Percentiles rank a stretch among this genome's conserved stretches.
These are phyloP conservation scores for Carex littledalei DNA, from an alignment of 176 grass and related monocot genomes.

Conservation along the genomic window DNA sequence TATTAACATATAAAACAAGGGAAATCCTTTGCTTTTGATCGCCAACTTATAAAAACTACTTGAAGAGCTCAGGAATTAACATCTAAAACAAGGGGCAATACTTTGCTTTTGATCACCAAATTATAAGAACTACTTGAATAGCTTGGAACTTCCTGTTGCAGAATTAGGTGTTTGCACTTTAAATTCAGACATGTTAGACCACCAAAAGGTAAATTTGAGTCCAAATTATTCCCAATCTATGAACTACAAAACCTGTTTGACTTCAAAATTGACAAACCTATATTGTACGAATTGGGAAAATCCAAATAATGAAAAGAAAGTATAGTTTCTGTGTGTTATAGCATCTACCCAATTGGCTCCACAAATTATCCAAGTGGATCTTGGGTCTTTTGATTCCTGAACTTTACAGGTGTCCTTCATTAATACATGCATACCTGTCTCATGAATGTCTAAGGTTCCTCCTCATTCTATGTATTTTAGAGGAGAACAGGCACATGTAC, in stretches of 20 bases:
- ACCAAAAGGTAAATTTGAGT: neutral
- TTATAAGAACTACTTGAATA: neutral
- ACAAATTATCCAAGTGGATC: neutral
- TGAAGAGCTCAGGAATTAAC: neutral
- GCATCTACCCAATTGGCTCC: neutral
- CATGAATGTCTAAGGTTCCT: slow-evolving; percentile 11
- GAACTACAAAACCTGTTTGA: neutral
- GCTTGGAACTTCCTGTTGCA: neutral
- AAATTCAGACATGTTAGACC: neutral
- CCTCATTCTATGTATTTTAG: slow-evolving; percentile 37
- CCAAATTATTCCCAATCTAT: neutral
- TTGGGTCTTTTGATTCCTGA: neutral
- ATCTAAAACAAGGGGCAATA: neutral
- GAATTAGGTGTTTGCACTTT: neutral
- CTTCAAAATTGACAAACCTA: neutral
- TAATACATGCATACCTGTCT: neutral
- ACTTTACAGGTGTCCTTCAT: neutral
- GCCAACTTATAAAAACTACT: neutral
- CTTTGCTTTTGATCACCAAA: neutral
- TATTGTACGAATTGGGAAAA: neutral
- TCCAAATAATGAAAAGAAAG: neutral
- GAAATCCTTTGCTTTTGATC: neutral
- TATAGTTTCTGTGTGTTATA: neutral
- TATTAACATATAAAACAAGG: neutral
- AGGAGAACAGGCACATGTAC: slow-evolving; percentile 72